Base-by-base conservation (phyloP, 805 yeast genomes). In the Huiozyma naganishii region DNA sequence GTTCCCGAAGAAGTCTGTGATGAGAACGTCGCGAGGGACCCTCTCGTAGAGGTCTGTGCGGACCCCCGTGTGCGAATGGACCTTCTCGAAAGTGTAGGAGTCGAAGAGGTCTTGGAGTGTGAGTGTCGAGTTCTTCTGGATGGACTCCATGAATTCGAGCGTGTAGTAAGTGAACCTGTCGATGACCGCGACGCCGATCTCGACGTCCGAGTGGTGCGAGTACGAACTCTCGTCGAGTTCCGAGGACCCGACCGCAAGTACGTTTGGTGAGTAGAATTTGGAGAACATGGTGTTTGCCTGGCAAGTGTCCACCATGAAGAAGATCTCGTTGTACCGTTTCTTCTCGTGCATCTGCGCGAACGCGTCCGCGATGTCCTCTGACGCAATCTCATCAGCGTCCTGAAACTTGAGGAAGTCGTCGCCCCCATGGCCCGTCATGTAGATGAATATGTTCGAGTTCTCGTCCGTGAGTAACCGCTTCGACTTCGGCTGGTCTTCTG, bases 271-370 rank as follows among this genome's bases (percentile, higher is more conserved):
- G 60, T 87, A 88, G 58, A 90, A 79, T 57, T 83, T 77, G 45
- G 94, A 81, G 66, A 83, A 92, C 98, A 92, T 90, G 11, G 98
- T 87, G 65, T 90, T 92, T 27, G 98, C 98, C 69, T 92, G 98
- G 59, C 99, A 92, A 0, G 99, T 92, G 63, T 92, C 99, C 50
- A 92, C 83, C 97, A 92, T 92, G 66, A 92, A 92, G 58, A 92
- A 79, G 32, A 92, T 84, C 68, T 92, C 97, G 54, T 89, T 88
- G 68, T 92, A 92, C 44, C 98, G 73, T 53, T 84, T 83, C 75
- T 89, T 89, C 61, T 90, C 95, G 67, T 86, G 78, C 98, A 92
- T 92, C 61, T 92, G 97, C 42, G 78, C 94, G 66, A 92, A 86
- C 2, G 97, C 97, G 65, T 92, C 95, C 1, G 98, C 97, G 48